phyloP scores from a whole-genome alignment of 2,329 filamentous ascomycete species.

The Neonectria coccinea region DNA sequence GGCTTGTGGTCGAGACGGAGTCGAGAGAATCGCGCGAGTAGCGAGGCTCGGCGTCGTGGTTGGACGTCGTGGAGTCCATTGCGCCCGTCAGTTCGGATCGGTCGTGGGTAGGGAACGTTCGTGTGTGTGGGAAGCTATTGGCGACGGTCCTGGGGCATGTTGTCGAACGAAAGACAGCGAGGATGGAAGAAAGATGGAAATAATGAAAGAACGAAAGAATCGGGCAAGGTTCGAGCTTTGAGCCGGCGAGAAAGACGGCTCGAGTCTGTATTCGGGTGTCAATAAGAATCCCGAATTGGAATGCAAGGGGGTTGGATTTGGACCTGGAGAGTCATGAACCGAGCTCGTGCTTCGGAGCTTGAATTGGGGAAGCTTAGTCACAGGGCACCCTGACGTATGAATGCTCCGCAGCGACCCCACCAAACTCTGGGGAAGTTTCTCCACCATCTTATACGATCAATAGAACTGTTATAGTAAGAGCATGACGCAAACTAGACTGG shows the following conservation, averaged over 20 bases:
- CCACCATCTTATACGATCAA: not conserved
- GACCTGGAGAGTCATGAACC: not conserved
- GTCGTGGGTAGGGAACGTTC: not conserved
- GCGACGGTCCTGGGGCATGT: conserved; percentile 36
- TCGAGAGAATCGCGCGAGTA: conserved; percentile 71
- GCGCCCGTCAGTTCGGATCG: not conserved
- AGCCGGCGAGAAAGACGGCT: conserved; percentile 16
- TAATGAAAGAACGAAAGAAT: conserved; percentile 15
- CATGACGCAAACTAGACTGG: not conserved
- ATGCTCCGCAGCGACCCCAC: not conserved
- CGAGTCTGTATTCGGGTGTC: conserved; percentile 39
- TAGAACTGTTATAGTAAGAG: not conserved
- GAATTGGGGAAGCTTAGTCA: conserved; percentile 38
- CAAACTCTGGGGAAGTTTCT: not conserved
- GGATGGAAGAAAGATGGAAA: conserved; percentile 21
- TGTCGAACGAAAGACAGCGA: conserved; percentile 30
- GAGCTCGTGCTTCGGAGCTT: conserved; percentile 35
- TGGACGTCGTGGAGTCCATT: conserved; percentile 37
- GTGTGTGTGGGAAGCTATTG: conserved; percentile 3
- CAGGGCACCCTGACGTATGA: conserved; percentile 24
- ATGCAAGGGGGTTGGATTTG: conserved; percentile 4
- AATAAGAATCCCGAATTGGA: conserved; percentile 37
- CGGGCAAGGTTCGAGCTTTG: conserved; percentile 2
- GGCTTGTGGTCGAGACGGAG: conserved; percentile 85
- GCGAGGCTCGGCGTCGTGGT: conserved; percentile 38